Evolutionary conservation across 2,329 filamentous ascomycete species (phyloP).

Genomic region (Alternaria sp.): DNA sequence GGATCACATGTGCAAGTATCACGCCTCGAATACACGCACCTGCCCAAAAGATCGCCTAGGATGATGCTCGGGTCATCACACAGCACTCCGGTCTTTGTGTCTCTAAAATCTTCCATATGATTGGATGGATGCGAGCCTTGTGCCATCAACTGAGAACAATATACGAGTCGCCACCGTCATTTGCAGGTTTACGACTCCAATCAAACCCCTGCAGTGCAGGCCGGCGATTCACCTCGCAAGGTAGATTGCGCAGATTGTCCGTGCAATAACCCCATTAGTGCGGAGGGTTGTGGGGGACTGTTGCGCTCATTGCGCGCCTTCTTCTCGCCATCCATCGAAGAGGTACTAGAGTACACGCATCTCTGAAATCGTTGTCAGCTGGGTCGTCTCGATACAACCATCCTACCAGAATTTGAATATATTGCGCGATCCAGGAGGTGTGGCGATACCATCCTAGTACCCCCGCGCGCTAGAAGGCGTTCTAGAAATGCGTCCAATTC

Average conservation of each 20-base stretch:
- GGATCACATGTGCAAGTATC: not conserved
- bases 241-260: conserved; percentile 3
- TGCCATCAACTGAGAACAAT: not conserved
- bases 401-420: not conserved
- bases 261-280: not conserved
- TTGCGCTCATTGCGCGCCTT: not conserved
- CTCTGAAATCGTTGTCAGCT: not conserved
- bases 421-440: not conserved
- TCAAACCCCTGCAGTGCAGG: not conserved
- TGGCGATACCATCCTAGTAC: not conserved
- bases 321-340: not conserved
- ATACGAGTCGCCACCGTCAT: not conserved
- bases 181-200: not conserved
- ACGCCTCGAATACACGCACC: not conserved
- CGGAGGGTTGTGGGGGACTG: not conserved
- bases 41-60: not conserved
- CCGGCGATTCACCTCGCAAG: not conserved
- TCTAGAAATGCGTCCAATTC: conserved; percentile 25
- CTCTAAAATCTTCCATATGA: not conserved
- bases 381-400: not conserved
- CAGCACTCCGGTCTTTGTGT: not conserved
- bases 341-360: not conserved
- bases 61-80: not conserved
- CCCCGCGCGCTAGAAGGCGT: conserved; percentile 11
- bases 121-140: not conserved